Evolutionary conservation across 2,329 filamentous ascomycete species (phyloP).

Genomic region (Epichloe scottii): DNA sequence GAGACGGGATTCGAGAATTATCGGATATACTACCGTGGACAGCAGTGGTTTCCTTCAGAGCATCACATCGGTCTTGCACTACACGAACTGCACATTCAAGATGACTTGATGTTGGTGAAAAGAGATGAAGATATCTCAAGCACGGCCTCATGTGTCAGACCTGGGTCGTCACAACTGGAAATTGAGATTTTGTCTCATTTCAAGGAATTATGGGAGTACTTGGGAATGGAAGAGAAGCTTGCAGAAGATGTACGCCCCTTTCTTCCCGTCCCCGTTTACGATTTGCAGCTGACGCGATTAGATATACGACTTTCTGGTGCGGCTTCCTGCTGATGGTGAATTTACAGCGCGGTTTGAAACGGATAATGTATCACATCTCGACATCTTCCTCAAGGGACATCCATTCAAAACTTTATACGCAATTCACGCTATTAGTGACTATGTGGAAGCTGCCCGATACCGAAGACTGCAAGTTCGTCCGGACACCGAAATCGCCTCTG

Average conservation of each 20-base stretch:
- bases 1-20: constrained; percentile 68
- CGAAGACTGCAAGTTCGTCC: constrained; percentile 15
- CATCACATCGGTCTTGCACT: constrained; percentile 48
- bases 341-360: constrained; percentile 47
- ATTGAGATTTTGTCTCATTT: constrained; percentile 72
- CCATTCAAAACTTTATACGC: constrained; percentile 67
- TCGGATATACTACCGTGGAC: constrained; percentile 58
- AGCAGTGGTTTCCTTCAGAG: constrained; percentile 48
- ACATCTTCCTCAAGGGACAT: constrained; percentile 55
- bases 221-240: constrained; percentile 59
- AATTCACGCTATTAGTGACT: constrained; percentile 51
- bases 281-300: constrained; percentile 16
- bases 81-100: constrained; percentile 52
- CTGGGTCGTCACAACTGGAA: constrained; percentile 52
- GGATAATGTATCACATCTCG: constrained; percentile 35
- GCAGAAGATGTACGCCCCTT: constrained; percentile 46
- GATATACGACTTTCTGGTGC: constrained; percentile 59
- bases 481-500: background rate
- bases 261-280: background rate
- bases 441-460: constrained; percentile 35
- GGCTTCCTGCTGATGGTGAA: constrained; percentile 55
- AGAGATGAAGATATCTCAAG: constrained; percentile 36
- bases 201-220: constrained; percentile 67
- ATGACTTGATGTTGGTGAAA: constrained; percentile 55
- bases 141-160: constrained; percentile 31